Conservation (phyloP, 225 moss, liverwort and hornwort species). For the Asterella californica region DNA sequence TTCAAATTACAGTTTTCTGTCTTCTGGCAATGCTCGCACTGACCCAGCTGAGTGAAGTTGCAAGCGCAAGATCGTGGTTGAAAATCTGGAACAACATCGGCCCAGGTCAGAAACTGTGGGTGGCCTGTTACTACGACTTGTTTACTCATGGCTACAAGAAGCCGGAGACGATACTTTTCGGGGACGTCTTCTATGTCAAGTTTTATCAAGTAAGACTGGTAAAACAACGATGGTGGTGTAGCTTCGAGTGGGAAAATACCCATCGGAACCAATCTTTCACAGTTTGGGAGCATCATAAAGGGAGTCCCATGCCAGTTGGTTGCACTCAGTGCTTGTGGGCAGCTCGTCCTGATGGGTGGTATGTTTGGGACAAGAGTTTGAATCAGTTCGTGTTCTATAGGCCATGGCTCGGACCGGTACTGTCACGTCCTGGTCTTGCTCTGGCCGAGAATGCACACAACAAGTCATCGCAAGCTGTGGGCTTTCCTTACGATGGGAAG, state of each 20-base stretch:
- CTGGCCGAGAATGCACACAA: too few species aligned
- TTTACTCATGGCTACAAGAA: not conserved
- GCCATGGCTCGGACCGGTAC: not conserved
- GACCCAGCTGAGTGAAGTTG: not conserved
- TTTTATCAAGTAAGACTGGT: not conserved
- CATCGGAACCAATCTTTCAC: not conserved
- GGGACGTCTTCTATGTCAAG: not conserved
- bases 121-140: not conserved
- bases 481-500: too few species aligned
- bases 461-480: too few species aligned
- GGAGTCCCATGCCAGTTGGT: not conserved
- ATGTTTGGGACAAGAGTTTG: not conserved
- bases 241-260: not conserved
- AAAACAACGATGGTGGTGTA: too few species aligned
- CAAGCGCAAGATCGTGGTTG: not conserved
- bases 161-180: not conserved
- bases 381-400: not conserved
- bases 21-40: not conserved
- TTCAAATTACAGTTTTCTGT: not conserved
- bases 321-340: not conserved
- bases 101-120: not conserved
- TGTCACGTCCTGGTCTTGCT: too few species aligned
- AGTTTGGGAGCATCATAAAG: not conserved
- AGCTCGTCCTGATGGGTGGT: not conserved
- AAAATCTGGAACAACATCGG: constrained; percentile 4